These are phyloP conservation scores for Bromus sterilis DNA, from an alignment of 176 grass and related monocot species.

Conservation along the genomic window DNA sequence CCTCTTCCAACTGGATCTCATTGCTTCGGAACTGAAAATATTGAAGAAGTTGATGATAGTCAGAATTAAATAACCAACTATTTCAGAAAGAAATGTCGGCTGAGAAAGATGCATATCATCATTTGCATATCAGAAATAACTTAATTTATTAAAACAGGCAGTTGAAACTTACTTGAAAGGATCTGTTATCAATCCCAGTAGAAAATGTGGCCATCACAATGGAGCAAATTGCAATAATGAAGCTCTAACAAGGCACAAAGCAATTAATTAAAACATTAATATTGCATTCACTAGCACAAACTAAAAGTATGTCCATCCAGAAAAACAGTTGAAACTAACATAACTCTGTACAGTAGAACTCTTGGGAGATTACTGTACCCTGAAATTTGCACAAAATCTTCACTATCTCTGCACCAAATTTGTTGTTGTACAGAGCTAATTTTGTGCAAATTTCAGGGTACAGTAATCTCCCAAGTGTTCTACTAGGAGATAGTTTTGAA, in stretches of 20 bases:
- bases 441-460: background rate
- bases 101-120: background rate
- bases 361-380: too few relatives aligned
- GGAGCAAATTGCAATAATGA: constrained; percentile 73
- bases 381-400: too few relatives aligned
- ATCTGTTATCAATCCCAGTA: constrained; percentile 72
- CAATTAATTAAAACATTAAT: background rate
- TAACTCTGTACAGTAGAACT: too few relatives aligned
- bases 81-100: background rate
- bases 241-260: constrained; percentile 49
- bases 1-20: constrained; percentile 45
- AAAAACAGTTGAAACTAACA: too few relatives aligned
- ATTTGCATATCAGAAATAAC: background rate
- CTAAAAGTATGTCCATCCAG: background rate
- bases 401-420: too few relatives aligned
- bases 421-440: background rate
- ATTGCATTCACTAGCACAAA: background rate
- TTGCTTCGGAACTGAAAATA: constrained; percentile 59
- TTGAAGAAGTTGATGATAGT: background rate
- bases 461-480: background rate
- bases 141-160: background rate
- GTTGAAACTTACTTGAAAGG: constrained; percentile 52
- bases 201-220: constrained; percentile 95
- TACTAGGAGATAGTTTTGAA: background rate
- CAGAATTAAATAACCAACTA: background rate